Percentiles rank a stretch among this genome's conserved stretches.
phyloP scores from a whole-genome alignment of 352 stramenopile species.

The Albugo candida region DNA sequence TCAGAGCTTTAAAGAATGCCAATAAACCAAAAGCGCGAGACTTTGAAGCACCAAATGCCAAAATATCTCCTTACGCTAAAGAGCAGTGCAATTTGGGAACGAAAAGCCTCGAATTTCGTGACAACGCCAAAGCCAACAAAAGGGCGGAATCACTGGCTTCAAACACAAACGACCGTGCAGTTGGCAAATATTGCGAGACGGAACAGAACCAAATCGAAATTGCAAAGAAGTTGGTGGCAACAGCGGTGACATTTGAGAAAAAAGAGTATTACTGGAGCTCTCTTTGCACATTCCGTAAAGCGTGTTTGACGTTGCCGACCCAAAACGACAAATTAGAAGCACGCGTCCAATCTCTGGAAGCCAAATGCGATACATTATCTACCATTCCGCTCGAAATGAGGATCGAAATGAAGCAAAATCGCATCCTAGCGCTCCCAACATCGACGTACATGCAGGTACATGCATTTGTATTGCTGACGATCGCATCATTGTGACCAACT shows the following conservation, averaged over 20 bases:
- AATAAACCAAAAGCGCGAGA: background rate
- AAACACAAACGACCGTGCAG: background rate
- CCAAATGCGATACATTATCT: conserved; percentile 8
- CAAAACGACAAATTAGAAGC: conserved; percentile 25
- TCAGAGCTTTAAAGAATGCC: background rate
- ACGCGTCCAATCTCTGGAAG: conserved; percentile 17
- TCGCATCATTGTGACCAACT: background rate
- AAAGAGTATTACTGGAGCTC: conserved; percentile 15
- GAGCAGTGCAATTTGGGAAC: too few relatives aligned
- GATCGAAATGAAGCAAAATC: background rate
- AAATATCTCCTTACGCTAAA: too few relatives aligned
- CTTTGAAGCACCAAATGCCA: background rate
- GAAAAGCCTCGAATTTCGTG: too few relatives aligned
- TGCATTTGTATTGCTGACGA: background rate
- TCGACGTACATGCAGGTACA: background rate
- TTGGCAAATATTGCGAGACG: background rate
- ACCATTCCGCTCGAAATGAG: background rate
- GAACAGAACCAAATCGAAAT: conserved; percentile 16
- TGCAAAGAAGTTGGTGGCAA: conserved; percentile 33
- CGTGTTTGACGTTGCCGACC: conserved; percentile 23
- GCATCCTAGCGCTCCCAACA: background rate
- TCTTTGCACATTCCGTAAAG: conserved; percentile 31
- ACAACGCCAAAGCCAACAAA: background rate
- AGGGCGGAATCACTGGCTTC: background rate
- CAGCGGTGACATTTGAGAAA: conserved; percentile 31